Base-by-base conservation (phyloP, 1,284 basidiomycete species). In the Tylopilus sp. region DNA sequence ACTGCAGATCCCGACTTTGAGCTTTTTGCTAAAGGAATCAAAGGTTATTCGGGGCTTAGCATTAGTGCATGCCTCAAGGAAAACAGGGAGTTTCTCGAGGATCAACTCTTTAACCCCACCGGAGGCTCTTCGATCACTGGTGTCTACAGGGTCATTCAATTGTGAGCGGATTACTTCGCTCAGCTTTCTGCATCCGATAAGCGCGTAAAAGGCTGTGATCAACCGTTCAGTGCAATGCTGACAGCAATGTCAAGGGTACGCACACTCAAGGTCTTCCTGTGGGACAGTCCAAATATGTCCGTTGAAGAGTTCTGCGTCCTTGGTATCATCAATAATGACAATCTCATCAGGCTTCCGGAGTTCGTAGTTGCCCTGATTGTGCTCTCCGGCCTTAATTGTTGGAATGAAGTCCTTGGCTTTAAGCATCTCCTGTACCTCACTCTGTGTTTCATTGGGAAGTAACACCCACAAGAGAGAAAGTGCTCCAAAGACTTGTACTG, bases 81-180 rank as follows among this genome's bases (percentile, higher is more conserved):
- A 98, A 33, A 98, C 83, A 0, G 95, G 95, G 18, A 97, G 84
- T n/a, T 96, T 86, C 79, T 98, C 93, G 22, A 97, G 80, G 2
- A 97, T 88, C 53, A 95, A 82, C 1, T 81, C 70, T 13, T 86
- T 85, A 19, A 84, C 85, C 12, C 88, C 85, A 7, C 72, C 70
- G 0, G 88, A 85, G 33, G 79, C 77, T 47, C 3, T 22, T 47
- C 4, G 44, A n/a, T 47, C 22, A 9, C n/a, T 12, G 44, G 9
- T n/a, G n/a, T 47, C 44, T 5, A 8, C 19, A 2, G 22, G 44
- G n/a, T 47, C 44, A n/a, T 47, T 47, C 44, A 47, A 47, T n/a
- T 22, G 22, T 10, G 44, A 47, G 6, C 2, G 44, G 22, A 47
- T 47, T 7, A 47, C 44, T n/a, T 47, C 22, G 9, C 44, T 47